Base-by-base conservation (phyloP, 1,284 basidiomycete genomes). In the Pascua guehoae region DNA sequence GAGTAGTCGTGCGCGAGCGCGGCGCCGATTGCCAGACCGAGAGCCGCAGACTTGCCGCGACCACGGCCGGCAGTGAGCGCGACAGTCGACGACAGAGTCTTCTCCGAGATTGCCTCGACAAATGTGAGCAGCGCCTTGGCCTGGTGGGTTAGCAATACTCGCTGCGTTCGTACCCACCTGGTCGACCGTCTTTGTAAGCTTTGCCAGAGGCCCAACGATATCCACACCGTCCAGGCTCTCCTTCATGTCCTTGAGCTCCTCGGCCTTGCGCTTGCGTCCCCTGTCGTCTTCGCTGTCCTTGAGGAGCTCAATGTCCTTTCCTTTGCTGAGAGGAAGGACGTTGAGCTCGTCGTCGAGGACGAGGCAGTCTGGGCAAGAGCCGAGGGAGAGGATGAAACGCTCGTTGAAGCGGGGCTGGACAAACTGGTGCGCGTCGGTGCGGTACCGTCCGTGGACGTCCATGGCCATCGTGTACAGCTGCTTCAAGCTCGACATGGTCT, bases 321-420 rank as follows among this genome's bases (percentile, higher is more conserved):
- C 95, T 49, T 87, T 87, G n/a, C 92, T 96, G 17, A 99, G 87
- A 1, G 96, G 96, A 3, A 99, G 84, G 7, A 98, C 94, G 71
- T 98, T 98, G 54, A 99, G 85, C 76, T 98, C 96, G 71, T 99
- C 96, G 70, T 99, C 96, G 47, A 98, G 83, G 24, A 98, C 86
- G 1, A 99, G 81, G 66, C 94, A 98, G 71, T 95, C 90, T 18
- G 86, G 82, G 69, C 89, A 94, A 12, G 89, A 88, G 16, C 91
- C 91, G 12, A 97, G 84, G 38, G 94, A 93, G 47, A 97, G 83
- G 68, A 98, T 91, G 79, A 98, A 99, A 11, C 96, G 88, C 74
- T 99, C 96, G 79, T 99, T 98, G 82, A 99, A 99, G 48, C 96
- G 86, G 1, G 94, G 91, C 46, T 90, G 84, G 15, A 98, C 91